phyloP scores from a whole-genome alignment of 1,284 basidiomycete genomes.

The Leucoagaricus sp. region DNA sequence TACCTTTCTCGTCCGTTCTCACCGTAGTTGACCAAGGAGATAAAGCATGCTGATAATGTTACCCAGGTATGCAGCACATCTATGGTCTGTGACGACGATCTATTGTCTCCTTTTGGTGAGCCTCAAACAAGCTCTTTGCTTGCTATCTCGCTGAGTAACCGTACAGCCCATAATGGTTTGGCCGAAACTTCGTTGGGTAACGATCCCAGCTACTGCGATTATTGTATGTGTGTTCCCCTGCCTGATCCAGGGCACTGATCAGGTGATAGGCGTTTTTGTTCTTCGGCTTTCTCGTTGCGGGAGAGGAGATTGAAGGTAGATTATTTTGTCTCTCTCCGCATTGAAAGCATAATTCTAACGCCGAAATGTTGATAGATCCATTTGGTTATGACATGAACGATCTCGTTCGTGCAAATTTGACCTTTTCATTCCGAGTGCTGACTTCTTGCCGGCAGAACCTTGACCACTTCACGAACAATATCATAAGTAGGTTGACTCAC shows the following conservation, averaged over 20 bases:
- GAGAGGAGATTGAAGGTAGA: conserved; percentile 72
- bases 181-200: conserved; percentile 28
- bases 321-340: no score
- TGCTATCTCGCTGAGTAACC: conserved; percentile 10
- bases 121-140: conserved; percentile 4
- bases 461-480: conserved; percentile 68
- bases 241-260: conserved; percentile 16
- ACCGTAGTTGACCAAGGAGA: background rate
- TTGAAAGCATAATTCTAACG: no score
- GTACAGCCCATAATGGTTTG: conserved; percentile 71
- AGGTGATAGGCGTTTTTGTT: conserved; percentile 54
- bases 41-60: conserved; percentile 3
- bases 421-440: background rate
- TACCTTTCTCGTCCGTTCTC: conserved; percentile 68
- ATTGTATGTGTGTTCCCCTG: background rate
- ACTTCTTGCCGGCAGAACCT: conserved; percentile 42
- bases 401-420: conserved; percentile 42
- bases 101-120: conserved; percentile 59
- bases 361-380: conserved; percentile 57
- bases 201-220: background rate
- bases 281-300: conserved; percentile 70
- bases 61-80: conserved; percentile 61
- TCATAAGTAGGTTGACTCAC: conserved; percentile 48
- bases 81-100: conserved; percentile 63
- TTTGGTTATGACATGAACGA: conserved; percentile 74